These are phyloP conservation scores for Pisolithus tinctorius DNA, from an alignment of 768 basidiomycete genomes.

Conservation along the genomic window DNA sequence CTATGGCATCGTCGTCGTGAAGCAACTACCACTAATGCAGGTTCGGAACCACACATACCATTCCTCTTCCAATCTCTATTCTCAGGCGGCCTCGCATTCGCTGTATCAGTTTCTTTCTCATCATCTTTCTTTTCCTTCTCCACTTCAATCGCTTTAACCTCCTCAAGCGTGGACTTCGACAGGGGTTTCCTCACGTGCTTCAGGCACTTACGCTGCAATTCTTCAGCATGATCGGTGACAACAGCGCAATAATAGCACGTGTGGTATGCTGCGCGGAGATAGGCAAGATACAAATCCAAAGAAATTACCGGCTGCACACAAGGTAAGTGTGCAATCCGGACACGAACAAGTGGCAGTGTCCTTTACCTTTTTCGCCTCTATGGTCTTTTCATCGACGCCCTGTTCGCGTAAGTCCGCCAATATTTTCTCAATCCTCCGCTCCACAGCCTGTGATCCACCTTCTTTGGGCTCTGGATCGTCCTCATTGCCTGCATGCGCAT, in stretches of 20 bases:
- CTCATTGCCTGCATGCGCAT: constrained; percentile 30
- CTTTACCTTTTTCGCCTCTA: constrained; percentile 67
- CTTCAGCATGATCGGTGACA: constrained; percentile 88
- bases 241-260: constrained; percentile 98
- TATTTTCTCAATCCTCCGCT: constrained; percentile 73
- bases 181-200: constrained; percentile 81
- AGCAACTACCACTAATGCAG: constrained; percentile 5
- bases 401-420: constrained; percentile 65
- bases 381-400: constrained; percentile 58
- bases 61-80: constrained; percentile 54
- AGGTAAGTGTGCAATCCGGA: constrained; percentile 14
- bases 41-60: constrained; percentile 37
- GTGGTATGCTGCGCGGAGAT: constrained; percentile 87
- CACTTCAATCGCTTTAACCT: constrained; percentile 49
- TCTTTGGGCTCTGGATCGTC: constrained; percentile 51
- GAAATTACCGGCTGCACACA: constrained; percentile 60
- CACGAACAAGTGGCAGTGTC: constrained; percentile 8
- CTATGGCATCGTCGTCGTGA: constrained; percentile 30
- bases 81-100: constrained; percentile 32
- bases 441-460: constrained; percentile 71
- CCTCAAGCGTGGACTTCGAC: constrained; percentile 54
- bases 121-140: constrained; percentile 42
- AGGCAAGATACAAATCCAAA: constrained; percentile 89
- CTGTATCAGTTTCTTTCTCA: constrained; percentile 32
- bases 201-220: constrained; percentile 91